A percentile compares a stretch with the other conserved stretches of the same genome.
These are phyloP conservation scores for Mucor plumbeus DNA, from an alignment of 371 early-diverging fungal species.

Conservation along the genomic window DNA sequence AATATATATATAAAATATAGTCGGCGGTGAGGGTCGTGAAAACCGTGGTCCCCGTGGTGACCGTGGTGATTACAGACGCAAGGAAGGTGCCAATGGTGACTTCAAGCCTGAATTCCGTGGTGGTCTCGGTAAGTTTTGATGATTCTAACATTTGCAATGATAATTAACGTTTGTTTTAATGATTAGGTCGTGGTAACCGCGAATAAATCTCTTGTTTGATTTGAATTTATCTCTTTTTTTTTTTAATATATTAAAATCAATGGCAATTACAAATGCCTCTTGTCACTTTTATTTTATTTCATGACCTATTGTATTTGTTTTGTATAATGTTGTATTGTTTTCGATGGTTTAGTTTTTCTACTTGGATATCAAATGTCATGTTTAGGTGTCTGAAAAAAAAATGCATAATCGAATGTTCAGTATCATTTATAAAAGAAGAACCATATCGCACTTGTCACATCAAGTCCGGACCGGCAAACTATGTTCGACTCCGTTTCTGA, in stretches of 20 bases:
- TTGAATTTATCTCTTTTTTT: not conserved
- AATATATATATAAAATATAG: constrained; percentile 13
- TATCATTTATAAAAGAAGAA: not conserved
- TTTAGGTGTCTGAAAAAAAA: too few species aligned
- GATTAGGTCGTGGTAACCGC: constrained; percentile 43
- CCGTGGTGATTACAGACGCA: constrained; percentile 90
- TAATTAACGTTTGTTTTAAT: not conserved
- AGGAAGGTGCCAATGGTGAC: constrained; percentile 92
- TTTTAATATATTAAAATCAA: constrained; percentile 7
- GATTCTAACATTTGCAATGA: not conserved
- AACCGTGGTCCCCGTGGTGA: constrained; percentile 73
- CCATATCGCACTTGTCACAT: not conserved
- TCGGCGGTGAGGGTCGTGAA: constrained; percentile 56
- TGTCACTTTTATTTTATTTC: not conserved
- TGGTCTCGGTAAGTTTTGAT: constrained; percentile 64
- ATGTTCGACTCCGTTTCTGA: not conserved
- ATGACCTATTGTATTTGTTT: not conserved
- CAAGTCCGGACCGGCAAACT: not conserved
- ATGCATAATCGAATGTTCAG: too few species aligned
- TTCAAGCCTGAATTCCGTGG: constrained; percentile 96
- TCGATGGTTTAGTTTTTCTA: not conserved
- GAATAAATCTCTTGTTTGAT: constrained; percentile 29
- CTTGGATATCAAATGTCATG: not conserved
- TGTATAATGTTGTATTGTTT: not conserved
- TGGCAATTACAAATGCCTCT: not conserved